phyloP scores from a whole-genome alignment of 164 flowering plant species.

The Magnolia changhungtana region DNA sequence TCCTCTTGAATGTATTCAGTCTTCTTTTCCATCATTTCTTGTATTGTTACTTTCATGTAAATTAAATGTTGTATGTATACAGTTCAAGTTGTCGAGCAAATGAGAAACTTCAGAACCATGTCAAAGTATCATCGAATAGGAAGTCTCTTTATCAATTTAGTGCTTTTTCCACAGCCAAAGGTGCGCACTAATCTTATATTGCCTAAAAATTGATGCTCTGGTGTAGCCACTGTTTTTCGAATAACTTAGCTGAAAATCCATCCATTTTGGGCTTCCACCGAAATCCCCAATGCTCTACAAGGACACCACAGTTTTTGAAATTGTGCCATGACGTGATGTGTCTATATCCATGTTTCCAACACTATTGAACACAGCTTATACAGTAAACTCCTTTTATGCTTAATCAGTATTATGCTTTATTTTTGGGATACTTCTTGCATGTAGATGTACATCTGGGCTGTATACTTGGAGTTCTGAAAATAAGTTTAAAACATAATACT shows the following conservation, averaged over 20 bases:
- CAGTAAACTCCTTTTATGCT: too few species aligned
- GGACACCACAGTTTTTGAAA: too few species aligned
- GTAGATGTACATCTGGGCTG: too few species aligned
- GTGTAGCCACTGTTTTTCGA: neutral
- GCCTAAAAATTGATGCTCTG: constrained; percentile 7
- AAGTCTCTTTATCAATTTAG: constrained; percentile 38
- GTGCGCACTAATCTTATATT: constrained; percentile 33
- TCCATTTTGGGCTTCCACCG: neutral
- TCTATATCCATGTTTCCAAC: too few species aligned
- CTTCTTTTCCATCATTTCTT: neutral
- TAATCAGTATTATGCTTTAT: too few species aligned
- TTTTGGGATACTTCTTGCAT: too few species aligned
- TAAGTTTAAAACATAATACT: too few species aligned
- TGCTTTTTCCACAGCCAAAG: constrained; percentile 50
- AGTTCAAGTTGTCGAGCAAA: constrained; percentile 41
- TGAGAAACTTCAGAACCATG: constrained; percentile 31
- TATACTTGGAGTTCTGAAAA: too few species aligned
- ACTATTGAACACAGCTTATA: too few species aligned
- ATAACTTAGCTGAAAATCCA: neutral
- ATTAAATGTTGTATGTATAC: constrained; percentile 23
- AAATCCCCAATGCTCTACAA: neutral
- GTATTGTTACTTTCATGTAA: neutral
- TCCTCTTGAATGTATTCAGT: neutral
- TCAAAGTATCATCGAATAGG: constrained; percentile 40
- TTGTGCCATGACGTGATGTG: too few species aligned